Evolutionary conservation across 305 asterid genomes (phyloP), one percentile per base, ranked within the genome.

Genomic region (Fraxinus floribunda): DNA sequence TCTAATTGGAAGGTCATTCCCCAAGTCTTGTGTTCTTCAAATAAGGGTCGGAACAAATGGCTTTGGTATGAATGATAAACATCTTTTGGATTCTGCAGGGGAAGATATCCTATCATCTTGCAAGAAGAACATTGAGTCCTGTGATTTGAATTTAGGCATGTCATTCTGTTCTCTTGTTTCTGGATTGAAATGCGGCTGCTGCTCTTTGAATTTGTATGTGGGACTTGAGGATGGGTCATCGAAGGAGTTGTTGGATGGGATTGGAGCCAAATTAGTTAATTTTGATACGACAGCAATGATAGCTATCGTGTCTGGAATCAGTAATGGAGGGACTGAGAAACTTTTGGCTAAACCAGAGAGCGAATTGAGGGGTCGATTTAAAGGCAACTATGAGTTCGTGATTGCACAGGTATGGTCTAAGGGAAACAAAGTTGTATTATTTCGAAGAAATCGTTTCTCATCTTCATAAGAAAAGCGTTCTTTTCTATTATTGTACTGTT

Each of bases 251-350:
- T 52, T 68, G 83, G 81, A 72, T 82, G 83, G 77, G 62, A 86
- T 30, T 79, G 87, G 86, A 41, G 73, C 89, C 64, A 88, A 88
- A 84, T 75, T 95, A 86, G 91, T 94, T 81, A 94, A 94, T 89
- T 93, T 93, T 84, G 99, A 95, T 86, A 93, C 98, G 18, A 93
- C 99, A 49, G 92, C 98, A 73, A 77, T 95, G 89, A 87, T 95
- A 80, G 99, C 98, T 18, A 81, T 92, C 73, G 97, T 90, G 75
- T 95, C 99, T 0, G 98, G 98, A 82, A 94, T 94, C 71, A 93
- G 99, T 84, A 95, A 94, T 85, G 94, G 93, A 18, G 86, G 91
- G 36, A 79, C 89, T 3, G 85, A 39, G 39, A 88, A 89, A 81
- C 88, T 93, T 88, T 88, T 95, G 89, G 90, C 90, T 64, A 90